Evolutionary conservation across 352 stramenopile genomes (phyloP), one percentile per base, ranked within the genome.

Genomic region (Phytophthora europaea): DNA sequence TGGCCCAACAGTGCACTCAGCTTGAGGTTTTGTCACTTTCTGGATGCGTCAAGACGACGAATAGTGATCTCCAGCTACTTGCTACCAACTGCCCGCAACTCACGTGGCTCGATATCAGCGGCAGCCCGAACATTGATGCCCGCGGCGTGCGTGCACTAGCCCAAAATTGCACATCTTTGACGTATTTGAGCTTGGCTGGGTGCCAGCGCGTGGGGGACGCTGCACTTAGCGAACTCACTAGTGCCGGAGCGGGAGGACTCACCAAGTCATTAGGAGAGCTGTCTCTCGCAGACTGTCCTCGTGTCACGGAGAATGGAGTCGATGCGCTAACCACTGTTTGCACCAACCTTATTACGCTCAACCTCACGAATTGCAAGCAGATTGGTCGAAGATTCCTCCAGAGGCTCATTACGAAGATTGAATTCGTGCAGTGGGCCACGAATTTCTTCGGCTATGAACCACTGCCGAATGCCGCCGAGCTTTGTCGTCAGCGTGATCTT

Each of bases 381-480:
- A 87, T 98, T 58, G 80, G 88, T 2, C 79, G 90, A 20, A 74
- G 83, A 0, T 97, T 96, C 52, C 69, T 98, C 2, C 88, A 95
- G 53, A 66, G 76, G 22, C 72, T 97, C 16, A 79, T 96, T 40
- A 66, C 80, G 8, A 84, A 86, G 48, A 87, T 98, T 31, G 83
- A 83, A 59, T 95, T 97, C 54, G 91, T 97, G 31, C 85, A 98
- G 61, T 94, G 87, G 80, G 85, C 90, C 3, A 82, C 68, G n/a
- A 81, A 65, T 15, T 97, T 94, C 66, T 91, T 96, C 48, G 92
- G 92, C n/a, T 96, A 93, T 51, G 84, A 95, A 62, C 90, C 91
- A 7, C 76, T 95, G 4, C 89, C 90, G 8, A 93, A 98, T 58
- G 92, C 92, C 31, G 71, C 85, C 6, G 82, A 95, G 57, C 74